These are phyloP conservation scores for Thymus quinquecostatus DNA, from an alignment of 257 asterid genomes.

Conservation along the genomic window DNA sequence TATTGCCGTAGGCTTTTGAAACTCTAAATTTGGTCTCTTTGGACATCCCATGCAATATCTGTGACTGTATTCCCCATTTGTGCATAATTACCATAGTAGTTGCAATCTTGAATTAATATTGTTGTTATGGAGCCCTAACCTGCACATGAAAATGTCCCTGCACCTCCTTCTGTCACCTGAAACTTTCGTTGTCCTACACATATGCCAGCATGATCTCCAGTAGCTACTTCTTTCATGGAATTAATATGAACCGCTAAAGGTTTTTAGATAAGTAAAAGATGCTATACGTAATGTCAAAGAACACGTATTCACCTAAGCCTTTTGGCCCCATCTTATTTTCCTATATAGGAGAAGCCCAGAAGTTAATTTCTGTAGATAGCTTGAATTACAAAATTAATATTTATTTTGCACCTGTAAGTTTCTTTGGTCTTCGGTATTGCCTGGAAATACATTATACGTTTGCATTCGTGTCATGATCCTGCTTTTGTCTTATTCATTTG, in stretches of 20 bases:
- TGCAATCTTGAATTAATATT: background rate
- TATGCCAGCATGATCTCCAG: background rate
- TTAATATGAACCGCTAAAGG: background rate
- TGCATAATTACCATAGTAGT: background rate
- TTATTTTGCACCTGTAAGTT: background rate
- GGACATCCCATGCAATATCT: background rate
- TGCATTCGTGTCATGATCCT: background rate
- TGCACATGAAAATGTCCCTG: background rate
- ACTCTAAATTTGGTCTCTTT: background rate
- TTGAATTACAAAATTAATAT: background rate
- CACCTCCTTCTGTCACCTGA: background rate
- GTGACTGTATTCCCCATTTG: background rate
- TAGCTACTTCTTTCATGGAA: background rate
- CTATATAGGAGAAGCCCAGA: background rate
- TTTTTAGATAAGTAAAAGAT: background rate
- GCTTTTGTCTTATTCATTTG: conserved; percentile 1
- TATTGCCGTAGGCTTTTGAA: background rate
- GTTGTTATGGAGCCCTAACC: background rate
- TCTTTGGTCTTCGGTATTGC: conserved; percentile 23
- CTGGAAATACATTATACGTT: background rate
- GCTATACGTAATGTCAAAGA: background rate
- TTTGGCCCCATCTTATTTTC: conserved; percentile 12
- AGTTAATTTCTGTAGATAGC: conserved; percentile 4
- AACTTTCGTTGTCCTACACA: background rate
- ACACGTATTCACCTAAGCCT: conserved; percentile 19